Evolutionary conservation across 2,329 filamentous ascomycete species (phyloP).

Genomic region (Stagonosporopsis chrysanthemi): DNA sequence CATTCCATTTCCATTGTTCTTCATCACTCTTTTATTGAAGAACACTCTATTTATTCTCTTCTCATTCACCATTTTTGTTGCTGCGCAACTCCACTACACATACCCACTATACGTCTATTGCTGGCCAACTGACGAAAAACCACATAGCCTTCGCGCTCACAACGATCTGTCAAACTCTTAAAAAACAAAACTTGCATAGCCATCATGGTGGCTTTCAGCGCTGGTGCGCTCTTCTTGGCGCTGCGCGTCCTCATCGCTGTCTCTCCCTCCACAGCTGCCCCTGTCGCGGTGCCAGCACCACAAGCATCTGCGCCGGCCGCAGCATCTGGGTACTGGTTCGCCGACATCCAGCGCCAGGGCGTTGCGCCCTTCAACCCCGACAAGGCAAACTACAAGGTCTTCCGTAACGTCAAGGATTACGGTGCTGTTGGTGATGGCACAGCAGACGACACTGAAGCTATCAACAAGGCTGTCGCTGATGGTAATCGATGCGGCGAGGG

Average conservation of each 20-base stretch:
- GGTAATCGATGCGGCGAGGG: slow-evolving; percentile 79
- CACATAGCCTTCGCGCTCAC: slow-evolving; percentile 32
- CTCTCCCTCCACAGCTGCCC: slow-evolving; percentile 38
- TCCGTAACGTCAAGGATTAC: slow-evolving; percentile 58
- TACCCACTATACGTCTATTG: slow-evolving; percentile 32
- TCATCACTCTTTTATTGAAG: slow-evolving; percentile 43
- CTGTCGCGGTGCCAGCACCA: slow-evolving; percentile 30
- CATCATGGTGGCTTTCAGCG: slow-evolving; percentile 51
- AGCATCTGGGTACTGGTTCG: slow-evolving; percentile 71
- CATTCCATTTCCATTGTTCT: slow-evolving; percentile 39
- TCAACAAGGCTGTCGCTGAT: slow-evolving; percentile 82
- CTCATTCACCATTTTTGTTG: slow-evolving; percentile 25
- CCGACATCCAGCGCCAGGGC: slow-evolving; percentile 73
- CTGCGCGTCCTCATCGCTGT: slow-evolving; percentile 47
- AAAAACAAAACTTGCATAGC: slow-evolving; percentile 30
- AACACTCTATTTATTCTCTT: slow-evolving; percentile 26
- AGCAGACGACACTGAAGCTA: slow-evolving; percentile 86
- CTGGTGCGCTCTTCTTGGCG: slow-evolving; percentile 47
- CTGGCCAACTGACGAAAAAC: slow-evolving; percentile 39
- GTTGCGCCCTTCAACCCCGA: slow-evolving; percentile 67
- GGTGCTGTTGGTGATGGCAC: slow-evolving; percentile 64
- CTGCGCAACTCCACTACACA: slow-evolving; percentile 26
- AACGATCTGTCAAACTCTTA: slow-evolving; percentile 21
- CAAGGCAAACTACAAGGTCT: slow-evolving; percentile 66
- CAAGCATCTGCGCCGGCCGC: slow-evolving; percentile 29